Conservation (phyloP, 257 asterid genomes). For the Thymus quinquecostatus region DNA sequence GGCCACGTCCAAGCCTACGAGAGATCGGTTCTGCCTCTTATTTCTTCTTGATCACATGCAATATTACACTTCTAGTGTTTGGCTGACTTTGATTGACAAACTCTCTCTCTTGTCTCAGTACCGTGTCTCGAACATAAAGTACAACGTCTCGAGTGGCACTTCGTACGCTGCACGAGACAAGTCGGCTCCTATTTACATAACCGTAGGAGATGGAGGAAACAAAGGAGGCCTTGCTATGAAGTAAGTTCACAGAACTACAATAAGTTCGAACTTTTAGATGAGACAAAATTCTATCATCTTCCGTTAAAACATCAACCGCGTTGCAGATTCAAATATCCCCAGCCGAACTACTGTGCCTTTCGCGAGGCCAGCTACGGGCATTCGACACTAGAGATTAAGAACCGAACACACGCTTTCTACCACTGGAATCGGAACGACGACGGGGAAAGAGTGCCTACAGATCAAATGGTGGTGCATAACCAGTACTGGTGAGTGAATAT, state of each 20-base stretch:
- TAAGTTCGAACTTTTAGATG: no score
- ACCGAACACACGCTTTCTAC: conserved; percentile 87
- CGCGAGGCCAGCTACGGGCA: conserved; percentile 98
- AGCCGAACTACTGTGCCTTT: conserved; percentile 92
- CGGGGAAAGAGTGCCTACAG: conserved; percentile 76
- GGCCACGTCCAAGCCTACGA: conserved; percentile 99
- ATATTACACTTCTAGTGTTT: no score
- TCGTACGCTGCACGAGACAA: conserved; percentile 74
- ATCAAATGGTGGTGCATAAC: conserved; percentile 71
- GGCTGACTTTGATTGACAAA: no score
- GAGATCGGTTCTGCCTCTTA: conserved; percentile 75
- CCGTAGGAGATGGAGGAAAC: conserved; percentile 99
- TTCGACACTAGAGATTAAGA: conserved; percentile 87
- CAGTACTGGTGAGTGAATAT: conserved; percentile 73
- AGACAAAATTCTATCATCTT: not conserved
- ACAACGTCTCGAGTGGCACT: conserved; percentile 41
- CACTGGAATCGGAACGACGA: conserved; percentile 97
- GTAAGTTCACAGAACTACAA: conserved; percentile 31
- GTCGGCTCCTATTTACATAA: conserved; percentile 88
- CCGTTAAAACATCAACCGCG: not conserved
- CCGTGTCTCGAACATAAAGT: conserved; percentile 80
- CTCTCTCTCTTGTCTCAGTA: conserved; percentile 46
- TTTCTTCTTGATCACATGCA: not conserved
- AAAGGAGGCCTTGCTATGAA: conserved; percentile 93
- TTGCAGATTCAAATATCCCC: conserved; percentile 92